Evolutionary conservation across 345 rosid genomes (phyloP), one percentile per base, ranked within the genome.

Genomic region (Populus pruinosa): DNA sequence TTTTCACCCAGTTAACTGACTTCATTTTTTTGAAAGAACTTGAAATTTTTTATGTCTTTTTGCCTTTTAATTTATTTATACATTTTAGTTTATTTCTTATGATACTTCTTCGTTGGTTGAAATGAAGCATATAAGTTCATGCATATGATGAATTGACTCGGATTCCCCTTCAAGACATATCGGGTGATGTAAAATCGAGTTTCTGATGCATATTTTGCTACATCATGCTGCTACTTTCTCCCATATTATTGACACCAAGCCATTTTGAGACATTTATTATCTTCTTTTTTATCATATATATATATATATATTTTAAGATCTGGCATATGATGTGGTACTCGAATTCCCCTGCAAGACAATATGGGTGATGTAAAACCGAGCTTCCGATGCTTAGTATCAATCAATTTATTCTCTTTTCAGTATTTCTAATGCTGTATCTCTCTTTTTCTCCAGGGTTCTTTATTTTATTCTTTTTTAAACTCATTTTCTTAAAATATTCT

Each of bases 291-390:
- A 4, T 5, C 17, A 27, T 27, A 27, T 27, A 27, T 27, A 27
- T 27, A 27, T 27, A 27, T 27, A 27, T 27, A 27, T 27, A 27
- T 27, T 36, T 25, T 31, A 9, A 33, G 36, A 47, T 61, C 56
- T 53, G 20, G 87, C 91, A 87, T 65, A 49, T 85, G 94, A 88
- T 50, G 93, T 89, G 8, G 12, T 81, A 78, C 90, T 88, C 83
- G 91, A 94, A 88, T 90, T 92, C 90, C 93, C 91, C 91, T 90
- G 88, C 90, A 82, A 85, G 87, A 78, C 88, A 67, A 73, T 25
- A 23, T 88, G 93, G 84, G 78, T 90, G 92, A 89, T 89, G 93
- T 68, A 81, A 86, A 13, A 72, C 89, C 85, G 90, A 93, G 96
- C 70, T 76, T 87, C 89, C 74, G 91, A 88, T 88, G 87, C 87